A percentile compares a stretch with the other conserved stretches of the same genome.
Conservation (phyloP, 805 yeast species). For the Candida chilensis region DNA sequence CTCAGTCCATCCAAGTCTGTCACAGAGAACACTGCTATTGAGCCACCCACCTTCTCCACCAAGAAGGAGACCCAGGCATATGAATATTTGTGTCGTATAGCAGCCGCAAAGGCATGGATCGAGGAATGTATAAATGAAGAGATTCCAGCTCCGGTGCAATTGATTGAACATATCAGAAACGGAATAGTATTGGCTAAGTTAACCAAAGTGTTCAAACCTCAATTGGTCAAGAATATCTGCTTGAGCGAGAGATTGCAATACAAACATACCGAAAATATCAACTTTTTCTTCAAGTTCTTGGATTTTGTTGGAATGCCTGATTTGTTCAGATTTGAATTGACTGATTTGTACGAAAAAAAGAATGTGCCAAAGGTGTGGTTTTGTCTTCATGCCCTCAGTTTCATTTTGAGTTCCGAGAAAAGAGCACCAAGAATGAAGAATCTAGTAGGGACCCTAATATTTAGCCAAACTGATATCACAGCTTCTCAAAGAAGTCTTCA, state of each 20-base stretch:
- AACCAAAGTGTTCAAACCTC: constrained; percentile 64
- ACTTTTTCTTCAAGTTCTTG: constrained; percentile 65
- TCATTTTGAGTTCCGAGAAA: constrained; percentile 51
- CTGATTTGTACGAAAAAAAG: constrained; percentile 87
- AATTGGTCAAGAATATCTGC: constrained; percentile 47
- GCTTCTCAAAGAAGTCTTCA: constrained; percentile 61
- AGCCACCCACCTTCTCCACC: too few species aligned
- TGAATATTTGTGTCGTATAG: constrained; percentile 73
- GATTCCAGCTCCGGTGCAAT: constrained; percentile 46
- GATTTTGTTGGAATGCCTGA: constrained; percentile 74
- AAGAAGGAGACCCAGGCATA: too few species aligned
- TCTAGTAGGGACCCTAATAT: constrained; percentile 52
- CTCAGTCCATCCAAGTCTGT: too few species aligned
- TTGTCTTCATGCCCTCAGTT: constrained; percentile 84
- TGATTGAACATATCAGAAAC: constrained; percentile 63
- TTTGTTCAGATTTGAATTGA: constrained; percentile 80
- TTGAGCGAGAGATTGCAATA: constrained; percentile 57
- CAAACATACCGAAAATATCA: constrained; percentile 89
- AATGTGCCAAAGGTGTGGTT: constrained; percentile 91
- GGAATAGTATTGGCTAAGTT: constrained; percentile 82
- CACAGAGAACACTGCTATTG: too few species aligned
- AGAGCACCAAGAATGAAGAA: constrained; percentile 53
- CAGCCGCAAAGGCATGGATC: constrained; percentile 78
- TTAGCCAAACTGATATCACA: constrained; percentile 60
- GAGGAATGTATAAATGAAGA: constrained; percentile 50